These are phyloP conservation scores for Rhizopogon vulgaris DNA, from an alignment of 768 basidiomycete species.

Conservation along the genomic window DNA sequence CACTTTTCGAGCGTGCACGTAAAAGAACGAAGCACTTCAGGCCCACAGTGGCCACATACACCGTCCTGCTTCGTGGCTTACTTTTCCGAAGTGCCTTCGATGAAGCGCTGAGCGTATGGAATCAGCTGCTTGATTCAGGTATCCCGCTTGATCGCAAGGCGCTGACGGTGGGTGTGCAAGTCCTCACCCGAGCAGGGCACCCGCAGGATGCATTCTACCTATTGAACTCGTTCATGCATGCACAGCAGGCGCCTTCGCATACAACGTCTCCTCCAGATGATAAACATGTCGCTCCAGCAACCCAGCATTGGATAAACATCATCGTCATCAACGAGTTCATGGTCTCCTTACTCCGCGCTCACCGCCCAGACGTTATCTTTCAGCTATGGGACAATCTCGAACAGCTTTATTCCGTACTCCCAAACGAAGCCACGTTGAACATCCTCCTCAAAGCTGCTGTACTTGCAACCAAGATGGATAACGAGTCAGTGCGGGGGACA, in stretches of 20 bases:
- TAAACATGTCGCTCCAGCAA: background rate
- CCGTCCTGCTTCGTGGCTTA: constrained; percentile 49
- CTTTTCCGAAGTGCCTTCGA: constrained; percentile 34
- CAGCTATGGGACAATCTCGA: constrained; percentile 64
- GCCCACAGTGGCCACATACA: constrained; percentile 44
- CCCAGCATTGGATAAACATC: constrained; percentile 13
- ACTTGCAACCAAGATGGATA: constrained; percentile 44
- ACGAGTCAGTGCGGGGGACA: constrained; percentile 43
- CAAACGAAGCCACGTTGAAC: constrained; percentile 50
- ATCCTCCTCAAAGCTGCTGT: constrained; percentile 58
- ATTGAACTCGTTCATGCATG: constrained; percentile 36
- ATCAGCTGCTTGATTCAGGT: constrained; percentile 29
- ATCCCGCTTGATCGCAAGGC: constrained; percentile 39
- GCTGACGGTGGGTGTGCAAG: constrained; percentile 45
- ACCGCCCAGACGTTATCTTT: constrained; percentile 60
- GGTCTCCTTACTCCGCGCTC: constrained; percentile 39
- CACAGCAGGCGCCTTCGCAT: constrained; percentile 11
- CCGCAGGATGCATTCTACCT: constrained; percentile 44
- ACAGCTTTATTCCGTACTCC: constrained; percentile 49
- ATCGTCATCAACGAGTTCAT: constrained; percentile 40
- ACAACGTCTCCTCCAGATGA: constrained; percentile 3
- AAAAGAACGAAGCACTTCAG: constrained; percentile 23
- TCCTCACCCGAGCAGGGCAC: constrained; percentile 37
- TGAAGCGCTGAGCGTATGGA: constrained; percentile 40
- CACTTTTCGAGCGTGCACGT: constrained; percentile 30